A percentile compares a stretch with the other conserved stretches of the same genome.
phyloP scores from a whole-genome alignment of 2,329 filamentous ascomycete species.

The Pseudofabraea citricarpa region DNA sequence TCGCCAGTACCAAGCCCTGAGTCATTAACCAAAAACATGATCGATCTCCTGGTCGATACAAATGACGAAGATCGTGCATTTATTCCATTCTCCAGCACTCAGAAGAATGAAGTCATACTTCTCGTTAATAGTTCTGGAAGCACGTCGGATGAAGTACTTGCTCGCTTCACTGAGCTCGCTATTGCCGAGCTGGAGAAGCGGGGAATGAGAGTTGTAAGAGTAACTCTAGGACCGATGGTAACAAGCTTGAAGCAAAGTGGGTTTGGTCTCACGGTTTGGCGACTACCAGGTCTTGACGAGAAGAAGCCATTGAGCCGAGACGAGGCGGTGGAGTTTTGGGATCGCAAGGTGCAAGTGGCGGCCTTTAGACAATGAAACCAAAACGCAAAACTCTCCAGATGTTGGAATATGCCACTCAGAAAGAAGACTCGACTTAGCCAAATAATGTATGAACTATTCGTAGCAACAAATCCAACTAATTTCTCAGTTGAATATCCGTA shows the following conservation, averaged over 20 bases:
- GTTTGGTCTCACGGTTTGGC: constrained; percentile 21
- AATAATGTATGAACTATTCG: too few species aligned
- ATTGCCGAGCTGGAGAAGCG: constrained; percentile 16
- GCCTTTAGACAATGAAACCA: constrained; percentile 22
- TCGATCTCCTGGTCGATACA: constrained; percentile 16
- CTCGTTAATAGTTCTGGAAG: constrained; percentile 20
- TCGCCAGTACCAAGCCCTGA: constrained; percentile 18
- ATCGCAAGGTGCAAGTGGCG: constrained; percentile 17
- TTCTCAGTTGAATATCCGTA: too few species aligned
- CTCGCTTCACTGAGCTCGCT: constrained; percentile 20
- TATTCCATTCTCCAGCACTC: constrained; percentile 15
- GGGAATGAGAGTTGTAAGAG: constrained; percentile 13
- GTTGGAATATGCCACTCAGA: too few species aligned
- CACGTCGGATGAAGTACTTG: constrained; percentile 22
- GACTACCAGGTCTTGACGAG: constrained; percentile 13
- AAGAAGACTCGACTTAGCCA: too few species aligned
- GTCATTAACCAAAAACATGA: constrained; percentile 17
- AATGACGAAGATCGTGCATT: constrained; percentile 18
- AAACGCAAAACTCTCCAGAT: too few species aligned
- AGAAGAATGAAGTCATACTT: constrained; percentile 16
- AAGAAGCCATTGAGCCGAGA: constrained; percentile 13
- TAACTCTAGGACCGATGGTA: constrained; percentile 21
- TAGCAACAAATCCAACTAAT: too few species aligned
- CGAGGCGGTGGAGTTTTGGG: constrained; percentile 18
- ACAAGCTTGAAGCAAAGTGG: constrained; percentile 25